phyloP scores from a whole-genome alignment of 805 yeast genomes.

The Candida gorgasii region DNA sequence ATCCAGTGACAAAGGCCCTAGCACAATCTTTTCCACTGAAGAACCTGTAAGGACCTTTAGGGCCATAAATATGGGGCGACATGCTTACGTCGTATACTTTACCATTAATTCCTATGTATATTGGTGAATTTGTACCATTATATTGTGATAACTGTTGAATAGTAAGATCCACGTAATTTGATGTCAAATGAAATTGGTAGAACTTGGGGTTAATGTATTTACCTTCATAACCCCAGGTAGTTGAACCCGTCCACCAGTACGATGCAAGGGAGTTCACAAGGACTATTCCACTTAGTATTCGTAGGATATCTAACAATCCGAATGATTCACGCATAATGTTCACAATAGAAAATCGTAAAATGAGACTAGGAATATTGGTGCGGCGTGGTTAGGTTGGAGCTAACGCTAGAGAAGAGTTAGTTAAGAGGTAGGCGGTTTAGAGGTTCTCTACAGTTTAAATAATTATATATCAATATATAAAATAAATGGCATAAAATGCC shows the following conservation, averaged over 20 bases:
- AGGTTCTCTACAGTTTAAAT: no score
- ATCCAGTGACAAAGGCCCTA: constrained; percentile 70
- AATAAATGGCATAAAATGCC: no score
- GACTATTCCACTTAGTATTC: constrained; percentile 48
- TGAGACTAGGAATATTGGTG: no score
- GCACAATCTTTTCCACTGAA: constrained; percentile 70
- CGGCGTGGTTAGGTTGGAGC: no score
- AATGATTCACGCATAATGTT: constrained; percentile 18
- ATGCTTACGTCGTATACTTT: constrained; percentile 64
- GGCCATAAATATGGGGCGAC: constrained; percentile 54
- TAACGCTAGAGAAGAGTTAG: no score
- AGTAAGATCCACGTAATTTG: constrained; percentile 33
- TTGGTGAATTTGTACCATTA: constrained; percentile 53
- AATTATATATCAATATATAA: no score
- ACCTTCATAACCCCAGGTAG: constrained; percentile 64
- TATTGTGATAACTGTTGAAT: constrained; percentile 47
- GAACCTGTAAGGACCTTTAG: constrained; percentile 47
- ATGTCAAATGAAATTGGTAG: constrained; percentile 25
- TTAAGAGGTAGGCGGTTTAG: no score
- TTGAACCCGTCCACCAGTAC: constrained; percentile 56
- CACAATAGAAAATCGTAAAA: no score
- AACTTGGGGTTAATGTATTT: constrained; percentile 47
- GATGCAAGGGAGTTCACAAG: constrained; percentile 50
- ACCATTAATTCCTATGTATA: constrained; percentile 61
- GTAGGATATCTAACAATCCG: constrained; percentile 40